Base-by-base conservation (phyloP, 1,284 basidiomycete species). In the Anthracocystis panici-leucophaei region DNA sequence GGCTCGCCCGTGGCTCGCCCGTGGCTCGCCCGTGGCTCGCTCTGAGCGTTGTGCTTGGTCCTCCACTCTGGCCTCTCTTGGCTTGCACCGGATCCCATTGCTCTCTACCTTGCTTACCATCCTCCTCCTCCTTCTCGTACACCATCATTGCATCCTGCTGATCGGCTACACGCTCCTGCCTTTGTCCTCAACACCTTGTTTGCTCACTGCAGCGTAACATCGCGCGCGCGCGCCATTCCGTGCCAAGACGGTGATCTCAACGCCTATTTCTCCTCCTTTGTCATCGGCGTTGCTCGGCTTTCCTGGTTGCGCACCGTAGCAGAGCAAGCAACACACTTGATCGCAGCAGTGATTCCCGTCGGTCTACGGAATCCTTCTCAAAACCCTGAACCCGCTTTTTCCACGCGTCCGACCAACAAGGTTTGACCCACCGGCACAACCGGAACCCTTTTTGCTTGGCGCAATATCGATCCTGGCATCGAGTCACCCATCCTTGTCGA, bases 361-460 rank as follows among this genome's bases (percentile, higher is more conserved):
- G 42, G 50, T 46, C 50, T 41, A 48, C 58, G 58, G 41, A 60
- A 33, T 29, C 51, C 38, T 1, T 38, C 33, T 31, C 40, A 12
- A 57, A 56, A 63, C 54, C 53, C 54, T 52, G 25, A 29, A 50
- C 31, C 48, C 51, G 21, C 42, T 53, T 31, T 29, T 31, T 38
- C 49, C 49, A 35, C 49, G 49, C 48, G 48, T 49, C 48, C n/a
- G 31, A 38, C 33, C 49, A n/a, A 44, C 48, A 57, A 63, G 61
- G 54, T 63, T 63, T 11, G 53, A 57, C 54, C 61, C 61, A 63
- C 60, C 41, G 35, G 12, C 31, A 35, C 18, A 8, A 14, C 25
- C 31, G 49, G 29, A 38, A 35, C 12, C 29, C 20, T n/a, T 21
- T n/a, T 50, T 50, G 45, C 48, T 35, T 23, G 23, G 45, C 48